Evolutionary conservation across 345 rosid species (phyloP).

Genomic region (Citrus sp.): DNA sequence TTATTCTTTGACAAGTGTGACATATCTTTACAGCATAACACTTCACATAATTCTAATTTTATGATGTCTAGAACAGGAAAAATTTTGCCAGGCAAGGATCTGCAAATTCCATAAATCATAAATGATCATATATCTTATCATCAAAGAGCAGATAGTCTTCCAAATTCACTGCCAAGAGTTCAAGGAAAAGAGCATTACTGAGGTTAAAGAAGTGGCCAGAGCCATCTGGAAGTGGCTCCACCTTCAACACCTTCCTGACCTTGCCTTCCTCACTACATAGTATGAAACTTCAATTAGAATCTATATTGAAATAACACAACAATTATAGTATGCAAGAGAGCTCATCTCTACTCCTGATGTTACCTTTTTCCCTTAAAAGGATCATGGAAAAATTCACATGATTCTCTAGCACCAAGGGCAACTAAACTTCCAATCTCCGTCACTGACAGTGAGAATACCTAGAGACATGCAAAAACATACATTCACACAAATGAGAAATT

Average conservation of each 20-base stretch:
- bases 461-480: slow-evolving; percentile 20
- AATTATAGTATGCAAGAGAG: background rate
- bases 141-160: slow-evolving; percentile 9
- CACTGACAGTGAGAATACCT: slow-evolving; percentile 86
- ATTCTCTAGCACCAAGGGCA: slow-evolving; percentile 67
- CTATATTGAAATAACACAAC: background rate
- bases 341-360: background rate
- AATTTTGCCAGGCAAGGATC: background rate
- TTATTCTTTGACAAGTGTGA: background rate
- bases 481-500: background rate
- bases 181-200: slow-evolving; percentile 47
- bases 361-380: slow-evolving; percentile 87
- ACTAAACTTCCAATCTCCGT: slow-evolving; percentile 70
- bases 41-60: background rate
- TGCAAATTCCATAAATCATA: background rate
- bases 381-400: slow-evolving; percentile 88
- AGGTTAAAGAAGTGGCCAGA: slow-evolving; percentile 93
- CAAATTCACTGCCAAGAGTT: slow-evolving; percentile 6
- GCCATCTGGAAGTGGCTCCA: slow-evolving; percentile 95
- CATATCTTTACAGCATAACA: background rate
- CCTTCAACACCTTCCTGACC: slow-evolving; percentile 85
- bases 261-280: slow-evolving; percentile 84
- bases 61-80: background rate
- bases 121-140: slow-evolving; percentile 3
- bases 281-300: slow-evolving; percentile 5